Evolutionary conservation across 2,329 filamentous ascomycete species (phyloP), one percentile per base, ranked within the genome.

Genomic region (Aspergillus sclerotialis): DNA sequence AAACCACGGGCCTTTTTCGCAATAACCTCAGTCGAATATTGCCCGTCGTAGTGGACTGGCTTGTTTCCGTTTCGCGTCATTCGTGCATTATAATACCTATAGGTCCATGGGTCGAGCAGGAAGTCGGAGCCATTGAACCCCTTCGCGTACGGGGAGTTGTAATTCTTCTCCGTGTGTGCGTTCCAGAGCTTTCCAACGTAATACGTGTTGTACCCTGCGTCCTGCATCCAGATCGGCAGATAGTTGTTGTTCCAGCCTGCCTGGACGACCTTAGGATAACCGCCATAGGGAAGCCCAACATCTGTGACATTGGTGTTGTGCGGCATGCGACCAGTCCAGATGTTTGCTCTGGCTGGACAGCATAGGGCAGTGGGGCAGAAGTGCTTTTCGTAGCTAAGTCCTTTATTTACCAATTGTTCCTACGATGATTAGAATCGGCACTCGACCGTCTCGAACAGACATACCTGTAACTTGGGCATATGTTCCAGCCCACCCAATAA

Each of bases 121-220:
- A 81, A 73, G 40, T 72, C 70, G 5, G 71, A 75, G 6, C 65
- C 68, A 9, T 68, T 81, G 66, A 76, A 84, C 1, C 79, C 80
- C 1, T 65, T 67, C 0, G 73, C 67, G 27, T 61, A 68, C 0
- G 79, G 73, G 4, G 65, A 61, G 48, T 80, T 61, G 50, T 82
- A 85, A 38, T 81, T 84, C 1, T 67, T 49, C 2, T 73, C 64
- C 0, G 64, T 73, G 33, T 84, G 79, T 0, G 70, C 66, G 44
- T 86, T 86, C 60, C 82, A 80, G 4, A 84, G 64, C 50, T 87
- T 86, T 10, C 59, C 82, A 0, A 75, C 76, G 46, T 85, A 86
- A 49, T 82, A 84, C 0, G 81, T 84, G 43, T 76, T 74, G 50
- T 85, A 85, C 0, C 80, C 80, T 0, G 73, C 75, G 4, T 72